phyloP scores from a whole-genome alignment of 805 yeast species.

The Lachancea nothofagi region DNA sequence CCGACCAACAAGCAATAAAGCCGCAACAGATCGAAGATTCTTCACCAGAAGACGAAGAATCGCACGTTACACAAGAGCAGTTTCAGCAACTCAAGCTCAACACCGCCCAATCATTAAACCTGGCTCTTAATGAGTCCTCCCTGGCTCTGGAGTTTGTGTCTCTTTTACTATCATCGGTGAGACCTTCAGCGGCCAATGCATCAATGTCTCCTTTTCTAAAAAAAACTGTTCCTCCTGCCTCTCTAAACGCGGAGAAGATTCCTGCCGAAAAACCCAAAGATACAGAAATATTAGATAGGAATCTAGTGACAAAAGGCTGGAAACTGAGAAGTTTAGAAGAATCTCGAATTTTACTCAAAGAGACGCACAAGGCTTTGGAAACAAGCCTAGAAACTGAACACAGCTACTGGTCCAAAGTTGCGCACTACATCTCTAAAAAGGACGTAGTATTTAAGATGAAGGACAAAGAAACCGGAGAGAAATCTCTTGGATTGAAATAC shows the following conservation, averaged over 20 bases:
- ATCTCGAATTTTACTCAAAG: slow-evolving; percentile 46
- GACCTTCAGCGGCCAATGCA: slow-evolving; percentile 81
- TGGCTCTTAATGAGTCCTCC: slow-evolving; percentile 85
- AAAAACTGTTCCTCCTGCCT: slow-evolving; percentile 68
- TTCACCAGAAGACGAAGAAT: background rate
- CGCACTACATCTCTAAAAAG: slow-evolving; percentile 22
- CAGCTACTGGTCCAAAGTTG: slow-evolving; percentile 48
- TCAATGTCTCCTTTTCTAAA: slow-evolving; percentile 84
- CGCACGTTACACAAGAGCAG: slow-evolving; percentile 27
- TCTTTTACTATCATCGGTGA: slow-evolving; percentile 65
- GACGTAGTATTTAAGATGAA: slow-evolving; percentile 55
- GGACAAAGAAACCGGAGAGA: slow-evolving; percentile 48
- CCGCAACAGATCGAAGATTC: slow-evolving; percentile 4
- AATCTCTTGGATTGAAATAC: slow-evolving; percentile 70
- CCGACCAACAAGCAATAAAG: background rate
- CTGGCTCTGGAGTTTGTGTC: slow-evolving; percentile 84
- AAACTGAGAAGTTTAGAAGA: slow-evolving; percentile 62
- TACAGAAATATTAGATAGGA: slow-evolving; percentile 24
- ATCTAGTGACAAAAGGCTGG: slow-evolving; percentile 59
- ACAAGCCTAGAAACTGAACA: slow-evolving; percentile 56
- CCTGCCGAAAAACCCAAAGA: slow-evolving; percentile 17
- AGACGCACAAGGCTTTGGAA: slow-evolving; percentile 46
- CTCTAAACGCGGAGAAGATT: slow-evolving; percentile 48
- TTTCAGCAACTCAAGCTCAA: slow-evolving; percentile 49
- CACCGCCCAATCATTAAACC: slow-evolving; percentile 45